Base-by-base conservation (phyloP, 441 rosid genomes). In the Populus hybrid region DNA sequence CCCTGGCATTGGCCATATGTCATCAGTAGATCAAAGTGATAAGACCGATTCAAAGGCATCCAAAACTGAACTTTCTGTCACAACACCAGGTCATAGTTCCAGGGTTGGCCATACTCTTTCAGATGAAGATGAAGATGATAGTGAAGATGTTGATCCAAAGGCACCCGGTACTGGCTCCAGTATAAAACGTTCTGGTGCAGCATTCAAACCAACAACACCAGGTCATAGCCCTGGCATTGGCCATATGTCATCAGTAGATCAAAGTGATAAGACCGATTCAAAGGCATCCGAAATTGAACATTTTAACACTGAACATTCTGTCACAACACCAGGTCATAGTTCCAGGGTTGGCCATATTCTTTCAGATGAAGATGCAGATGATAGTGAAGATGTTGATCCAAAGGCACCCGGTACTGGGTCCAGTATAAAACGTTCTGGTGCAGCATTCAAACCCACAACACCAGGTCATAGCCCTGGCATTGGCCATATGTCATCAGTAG, bases 191-290 rank as follows among this genome's bases (percentile, higher is more conserved):
- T 42, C 68, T 76, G 14, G 23, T 8, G 5, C 78, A 4, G 69
- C 21, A 28, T 86, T 83, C 64, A 23, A 61, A 3, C 64, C 64
- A 29, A 80, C 66, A 1, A 24, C 72, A 8, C 90, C 87, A 7
- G 92, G 88, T n/a, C 77, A 77, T 35, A 86, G 92, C 71, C 92
- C 89, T 0, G 74, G 81, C 7, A 77, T 74, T 63, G 87, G 86
- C 66, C 86, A 84, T 53, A 14, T n/a, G 68, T n/a, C 16, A 29
- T 10, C 20, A 3, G 14, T 31, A 10, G 38, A 9, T 21, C 4
- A 65, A 26, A 12, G 7, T 11, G 16, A 65, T 21, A 26, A 11
- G 6, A 29, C 3, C 8, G 7, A 71, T 4, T 73, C 73, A 5
- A 73, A 24, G 67, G 1, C 33, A 72, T 65, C 76, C 42, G 40